Evolutionary conservation across 306 rosid genomes (phyloP).

Genomic region (Pyrus pyrifolia): DNA sequence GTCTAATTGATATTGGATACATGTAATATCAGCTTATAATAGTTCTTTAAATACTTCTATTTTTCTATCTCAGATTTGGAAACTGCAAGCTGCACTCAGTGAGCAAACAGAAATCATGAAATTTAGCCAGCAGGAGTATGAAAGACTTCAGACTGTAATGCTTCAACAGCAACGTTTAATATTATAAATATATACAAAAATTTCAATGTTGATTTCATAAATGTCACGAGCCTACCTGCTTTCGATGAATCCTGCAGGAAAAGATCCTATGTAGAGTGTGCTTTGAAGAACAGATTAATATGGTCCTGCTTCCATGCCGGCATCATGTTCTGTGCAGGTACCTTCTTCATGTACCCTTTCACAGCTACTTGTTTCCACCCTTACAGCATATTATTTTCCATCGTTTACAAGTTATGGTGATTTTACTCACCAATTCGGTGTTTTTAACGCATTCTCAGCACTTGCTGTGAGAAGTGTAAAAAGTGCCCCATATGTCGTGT

Average conservation of each 20-base stretch:
- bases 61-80: slow-evolving; percentile 61
- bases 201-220: neutral
- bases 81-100: slow-evolving; percentile 80
- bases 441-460: slow-evolving; percentile 37
- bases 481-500: slow-evolving; percentile 83
- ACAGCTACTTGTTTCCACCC: neutral
- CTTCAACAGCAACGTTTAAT: slow-evolving; percentile 2
- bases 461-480: slow-evolving; percentile 71
- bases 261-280: slow-evolving; percentile 85
- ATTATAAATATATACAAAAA: neutral
- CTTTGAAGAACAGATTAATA: slow-evolving; percentile 72
- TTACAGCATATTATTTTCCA: neutral
- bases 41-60: neutral
- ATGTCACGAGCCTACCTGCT: slow-evolving; percentile 2
- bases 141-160: slow-evolving; percentile 71
- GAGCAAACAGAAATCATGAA: slow-evolving; percentile 82
- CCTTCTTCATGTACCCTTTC: neutral
- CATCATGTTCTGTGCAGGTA: slow-evolving; percentile 89
- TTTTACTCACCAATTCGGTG: neutral
- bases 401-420: neutral
- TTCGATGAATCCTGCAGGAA: slow-evolving; percentile 47
- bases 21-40: neutral
- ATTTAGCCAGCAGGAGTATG: slow-evolving; percentile 67
- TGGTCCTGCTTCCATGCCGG: slow-evolving; percentile 82
- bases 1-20: neutral